These are phyloP conservation scores for Hypoxylon subgilvum DNA, from an alignment of 495 filamentous ascomycete species.

Conservation along the genomic window DNA sequence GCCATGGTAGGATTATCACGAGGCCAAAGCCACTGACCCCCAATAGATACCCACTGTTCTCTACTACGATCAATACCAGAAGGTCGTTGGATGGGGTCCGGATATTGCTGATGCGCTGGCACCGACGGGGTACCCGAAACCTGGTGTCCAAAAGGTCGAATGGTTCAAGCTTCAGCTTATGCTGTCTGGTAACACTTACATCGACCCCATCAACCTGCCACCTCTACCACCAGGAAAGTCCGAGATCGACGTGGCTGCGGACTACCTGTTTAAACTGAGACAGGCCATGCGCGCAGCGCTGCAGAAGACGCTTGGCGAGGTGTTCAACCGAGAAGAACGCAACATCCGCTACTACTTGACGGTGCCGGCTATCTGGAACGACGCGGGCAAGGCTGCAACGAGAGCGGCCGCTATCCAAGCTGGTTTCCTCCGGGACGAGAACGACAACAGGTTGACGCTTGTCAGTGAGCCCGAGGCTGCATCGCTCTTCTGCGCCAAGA, in stretches of 20 bases:
- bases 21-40: slow-evolving; percentile 23
- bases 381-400: slow-evolving; percentile 75
- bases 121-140: slow-evolving; percentile 76
- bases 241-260: slow-evolving; percentile 76
- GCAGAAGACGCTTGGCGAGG: slow-evolving; percentile 77
- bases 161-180: slow-evolving; percentile 83
- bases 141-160: slow-evolving; percentile 77
- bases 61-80: slow-evolving; percentile 78
- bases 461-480: slow-evolving; percentile 76
- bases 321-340: slow-evolving; percentile 76
- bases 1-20: not conserved
- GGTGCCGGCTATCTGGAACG: slow-evolving; percentile 78
- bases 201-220: slow-evolving; percentile 78
- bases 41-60: slow-evolving; percentile 72
- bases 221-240: slow-evolving; percentile 78
- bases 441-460: slow-evolving; percentile 74
- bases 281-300: slow-evolving; percentile 75
- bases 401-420: slow-evolving; percentile 75
- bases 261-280: slow-evolving; percentile 77
- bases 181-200: slow-evolving; percentile 79
- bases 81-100: slow-evolving; percentile 78
- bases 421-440: slow-evolving; percentile 75
- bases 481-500: slow-evolving; percentile 76
- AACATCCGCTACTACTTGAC: slow-evolving; percentile 78
- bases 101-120: slow-evolving; percentile 77